Evolutionary conservation across 768 basidiomycete genomes (phyloP), one percentile per base, ranked within the genome.

Genomic region (Suillus paluster): DNA sequence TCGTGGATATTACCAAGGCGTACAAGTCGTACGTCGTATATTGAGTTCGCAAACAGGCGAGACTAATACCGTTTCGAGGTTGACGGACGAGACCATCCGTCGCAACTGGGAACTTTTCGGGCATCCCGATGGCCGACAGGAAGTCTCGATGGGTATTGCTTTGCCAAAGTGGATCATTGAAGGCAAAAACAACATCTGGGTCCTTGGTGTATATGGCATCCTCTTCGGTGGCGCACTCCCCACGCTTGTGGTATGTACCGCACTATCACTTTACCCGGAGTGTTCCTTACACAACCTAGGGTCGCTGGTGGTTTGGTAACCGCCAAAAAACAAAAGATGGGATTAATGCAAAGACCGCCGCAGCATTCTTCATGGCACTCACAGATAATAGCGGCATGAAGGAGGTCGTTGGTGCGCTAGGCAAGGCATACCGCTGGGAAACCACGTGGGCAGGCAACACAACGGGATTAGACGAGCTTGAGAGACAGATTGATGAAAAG

Each of bases 271-370:
- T 44, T 62, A 27, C 21, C 6, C 7, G 11, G 34, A 27, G 23
- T 15, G 59, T 49, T 15, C 52, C 23, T 53, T 54, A 19, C 56
- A 12, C 21, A 33, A 46, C 57, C 9, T 67, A 90, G 89, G 91
- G 94, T 15, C 86, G 88, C 38, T 99, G 97, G 97, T 99, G 97
- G 97, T 99, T 98, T 70, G 93, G 94, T 5, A 92, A 88, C 67
- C 84, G 92, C 60, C 82, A 87, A 65, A 89, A 86, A 75, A 99
- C 97, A 17, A 96, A 97, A 75, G 97, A 99, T 66, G 94, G 95
- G 45, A 83, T 97, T 60, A 80, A 93, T 63, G 86, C 89, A 25
- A 80, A 79, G 44, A 92, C 94, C 0, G 97, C 97, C 3, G 87
- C 94, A 34, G 79, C 83, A 0, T 95, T 95, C 79, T 99, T 97